phyloP scores from a whole-genome alignment of 306 rosid genomes.

The Arachis hypogaea region DNA sequence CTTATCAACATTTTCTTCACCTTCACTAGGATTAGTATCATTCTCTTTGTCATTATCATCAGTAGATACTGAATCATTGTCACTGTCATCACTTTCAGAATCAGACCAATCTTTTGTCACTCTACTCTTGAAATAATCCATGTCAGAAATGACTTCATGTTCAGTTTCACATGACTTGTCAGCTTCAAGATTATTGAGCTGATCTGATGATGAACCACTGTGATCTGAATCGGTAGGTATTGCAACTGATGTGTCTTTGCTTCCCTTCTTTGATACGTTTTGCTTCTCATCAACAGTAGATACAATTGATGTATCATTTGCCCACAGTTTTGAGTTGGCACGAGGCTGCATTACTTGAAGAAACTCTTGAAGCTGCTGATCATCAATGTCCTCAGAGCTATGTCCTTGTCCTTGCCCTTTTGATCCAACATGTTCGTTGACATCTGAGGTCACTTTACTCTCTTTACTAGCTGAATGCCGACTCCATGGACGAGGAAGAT shows the following conservation, averaged over 20 bases:
- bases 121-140: slow-evolving; percentile 86
- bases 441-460: slow-evolving; percentile 42
- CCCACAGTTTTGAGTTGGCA: slow-evolving; percentile 80
- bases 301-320: slow-evolving; percentile 59
- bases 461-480: slow-evolving; percentile 58
- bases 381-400: slow-evolving; percentile 44
- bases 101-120: slow-evolving; percentile 82
- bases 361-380: slow-evolving; percentile 72
- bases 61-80: slow-evolving; percentile 48
- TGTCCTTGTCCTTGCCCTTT: slow-evolving; percentile 41
- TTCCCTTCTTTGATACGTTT: slow-evolving; percentile 41
- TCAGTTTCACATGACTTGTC: slow-evolving; percentile 43
- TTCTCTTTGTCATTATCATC: slow-evolving; percentile 45
- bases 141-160: slow-evolving; percentile 60
- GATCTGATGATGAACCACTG: slow-evolving; percentile 39
- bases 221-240: slow-evolving; percentile 34
- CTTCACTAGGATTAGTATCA: slow-evolving; percentile 26
- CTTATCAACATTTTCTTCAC: slow-evolving; percentile 29
- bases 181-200: slow-evolving; percentile 31
- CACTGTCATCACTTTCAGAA: slow-evolving; percentile 59
- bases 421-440: slow-evolving; percentile 36
- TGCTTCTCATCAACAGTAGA: slow-evolving; percentile 43
- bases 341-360: slow-evolving; percentile 89
- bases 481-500: slow-evolving; percentile 90
- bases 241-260: slow-evolving; percentile 32